Evolutionary conservation across 257 asterid species (phyloP).

Genomic region (Capsicum pubescens): DNA sequence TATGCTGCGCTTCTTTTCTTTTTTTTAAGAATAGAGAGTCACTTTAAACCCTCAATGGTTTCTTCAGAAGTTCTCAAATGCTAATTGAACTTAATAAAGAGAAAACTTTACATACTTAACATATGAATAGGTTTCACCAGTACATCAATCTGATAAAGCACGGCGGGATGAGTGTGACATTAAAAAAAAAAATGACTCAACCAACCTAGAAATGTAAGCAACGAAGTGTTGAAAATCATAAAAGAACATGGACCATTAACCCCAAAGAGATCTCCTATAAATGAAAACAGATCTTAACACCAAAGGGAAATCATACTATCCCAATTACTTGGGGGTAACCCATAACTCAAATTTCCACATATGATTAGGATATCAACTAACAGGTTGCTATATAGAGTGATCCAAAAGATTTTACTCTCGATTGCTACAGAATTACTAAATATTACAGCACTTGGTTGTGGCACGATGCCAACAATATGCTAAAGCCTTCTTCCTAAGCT

Average conservation of each 20-base stretch:
- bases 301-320: neutral
- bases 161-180: neutral
- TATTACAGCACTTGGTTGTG: too few relatives aligned
- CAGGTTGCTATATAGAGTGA: neutral
- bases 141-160: neutral
- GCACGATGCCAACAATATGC: neutral
- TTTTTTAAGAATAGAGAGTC: neutral
- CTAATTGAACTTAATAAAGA: neutral
- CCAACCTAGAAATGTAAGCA: neutral
- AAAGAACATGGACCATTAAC: neutral
- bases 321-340: neutral
- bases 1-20: neutral
- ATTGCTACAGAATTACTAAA: neutral
- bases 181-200: neutral
- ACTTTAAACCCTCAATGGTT: neutral
- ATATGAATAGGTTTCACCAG: conserved; percentile 8
- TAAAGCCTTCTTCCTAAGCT: neutral
- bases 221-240: neutral
- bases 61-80: neutral
- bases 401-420: neutral
- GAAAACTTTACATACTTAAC: neutral
- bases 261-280: too few relatives aligned
- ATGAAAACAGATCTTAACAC: neutral
- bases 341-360: neutral
- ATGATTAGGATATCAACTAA: neutral